Evolutionary conservation across 164 flowering plant species (phyloP).

Genomic region (Saururus chinensis): DNA sequence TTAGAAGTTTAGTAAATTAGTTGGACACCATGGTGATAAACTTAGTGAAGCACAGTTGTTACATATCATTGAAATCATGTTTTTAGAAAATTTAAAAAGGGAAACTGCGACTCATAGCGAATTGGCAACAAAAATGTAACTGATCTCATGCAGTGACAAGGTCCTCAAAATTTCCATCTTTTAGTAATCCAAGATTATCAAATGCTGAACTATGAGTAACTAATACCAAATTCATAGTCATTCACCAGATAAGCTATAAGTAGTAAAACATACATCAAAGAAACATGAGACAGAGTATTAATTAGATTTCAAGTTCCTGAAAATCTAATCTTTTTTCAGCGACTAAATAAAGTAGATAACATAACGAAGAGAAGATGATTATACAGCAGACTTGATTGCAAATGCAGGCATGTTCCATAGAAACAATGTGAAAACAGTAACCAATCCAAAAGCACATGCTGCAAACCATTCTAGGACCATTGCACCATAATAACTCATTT

Average conservation of each 20-base stretch:
- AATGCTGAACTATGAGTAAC: slow-evolving; percentile 54
- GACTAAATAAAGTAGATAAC: background rate
- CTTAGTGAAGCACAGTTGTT: too few species aligned
- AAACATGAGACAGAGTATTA: too few species aligned
- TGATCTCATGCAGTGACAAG: slow-evolving; percentile 85
- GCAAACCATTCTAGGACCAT: slow-evolving; percentile 99
- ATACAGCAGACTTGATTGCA: slow-evolving; percentile 85
- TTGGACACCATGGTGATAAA: too few species aligned
- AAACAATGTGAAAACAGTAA: slow-evolving; percentile 78
- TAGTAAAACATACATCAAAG: background rate
- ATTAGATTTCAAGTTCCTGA: background rate
- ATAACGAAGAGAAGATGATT: slow-evolving; percentile 7
- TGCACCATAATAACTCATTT: slow-evolving; percentile 25
- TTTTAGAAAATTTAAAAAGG: too few species aligned
- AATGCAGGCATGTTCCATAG: slow-evolving; percentile 89
- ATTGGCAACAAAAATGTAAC: slow-evolving; percentile 65
- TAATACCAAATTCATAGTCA: background rate
- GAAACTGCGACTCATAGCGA: too few species aligned
- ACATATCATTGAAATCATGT: too few species aligned
- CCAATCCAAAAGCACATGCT: slow-evolving; percentile 88
- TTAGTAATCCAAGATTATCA: slow-evolving; percentile 65
- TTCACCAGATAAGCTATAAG: background rate
- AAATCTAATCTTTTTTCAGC: background rate
- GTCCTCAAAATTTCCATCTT: slow-evolving; percentile 81
- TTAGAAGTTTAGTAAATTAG: too few species aligned